A percentile compares a stretch with the other conserved stretches of the same genome.
Conservation (phyloP, 495 filamentous ascomycete genomes). For the Neurospora intermedia region DNA sequence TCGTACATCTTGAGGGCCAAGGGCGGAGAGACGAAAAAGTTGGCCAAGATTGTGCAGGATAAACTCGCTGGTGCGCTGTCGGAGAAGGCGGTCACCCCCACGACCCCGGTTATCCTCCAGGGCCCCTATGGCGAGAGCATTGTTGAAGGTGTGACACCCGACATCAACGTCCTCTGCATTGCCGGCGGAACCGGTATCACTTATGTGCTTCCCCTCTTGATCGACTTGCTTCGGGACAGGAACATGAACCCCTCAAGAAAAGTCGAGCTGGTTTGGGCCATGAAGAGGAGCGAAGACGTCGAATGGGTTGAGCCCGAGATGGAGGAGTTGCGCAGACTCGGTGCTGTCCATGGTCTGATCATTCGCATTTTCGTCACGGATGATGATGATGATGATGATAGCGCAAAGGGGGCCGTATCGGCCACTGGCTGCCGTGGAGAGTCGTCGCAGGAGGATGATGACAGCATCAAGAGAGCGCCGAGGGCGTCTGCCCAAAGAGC, state of each 20-base stretch:
- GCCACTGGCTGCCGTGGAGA: not conserved
- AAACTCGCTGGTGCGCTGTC: conserved; percentile 17
- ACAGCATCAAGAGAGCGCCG: conserved; percentile 2
- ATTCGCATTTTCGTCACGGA: conserved; percentile 50
- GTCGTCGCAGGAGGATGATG: not conserved
- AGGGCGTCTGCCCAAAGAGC: not conserved
- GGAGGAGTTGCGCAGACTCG: conserved; percentile 29
- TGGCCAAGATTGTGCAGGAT: conserved; percentile 32
- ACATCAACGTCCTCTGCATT: conserved; percentile 47
- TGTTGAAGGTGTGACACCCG: conserved; percentile 25
- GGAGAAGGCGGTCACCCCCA: conserved; percentile 8
- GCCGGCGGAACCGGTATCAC: conserved; percentile 57
- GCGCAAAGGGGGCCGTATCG: conserved; percentile 1
- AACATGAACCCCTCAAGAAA: conserved; percentile 17
- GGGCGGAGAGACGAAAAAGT: conserved; percentile 47
- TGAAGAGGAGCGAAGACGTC: conserved; percentile 42
- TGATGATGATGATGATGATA: not conserved
- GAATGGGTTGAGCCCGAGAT: conserved; percentile 49
- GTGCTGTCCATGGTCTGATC: conserved; percentile 27
- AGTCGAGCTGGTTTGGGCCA: conserved; percentile 52
- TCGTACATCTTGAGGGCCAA: conserved; percentile 52
- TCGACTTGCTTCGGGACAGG: conserved; percentile 28
- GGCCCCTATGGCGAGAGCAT: conserved; percentile 49
- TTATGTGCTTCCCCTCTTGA: conserved; percentile 47
- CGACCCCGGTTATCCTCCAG: conserved; percentile 42